Conservation (phyloP, 1,284 basidiomycete genomes). For the Chalciporus sp. region DNA sequence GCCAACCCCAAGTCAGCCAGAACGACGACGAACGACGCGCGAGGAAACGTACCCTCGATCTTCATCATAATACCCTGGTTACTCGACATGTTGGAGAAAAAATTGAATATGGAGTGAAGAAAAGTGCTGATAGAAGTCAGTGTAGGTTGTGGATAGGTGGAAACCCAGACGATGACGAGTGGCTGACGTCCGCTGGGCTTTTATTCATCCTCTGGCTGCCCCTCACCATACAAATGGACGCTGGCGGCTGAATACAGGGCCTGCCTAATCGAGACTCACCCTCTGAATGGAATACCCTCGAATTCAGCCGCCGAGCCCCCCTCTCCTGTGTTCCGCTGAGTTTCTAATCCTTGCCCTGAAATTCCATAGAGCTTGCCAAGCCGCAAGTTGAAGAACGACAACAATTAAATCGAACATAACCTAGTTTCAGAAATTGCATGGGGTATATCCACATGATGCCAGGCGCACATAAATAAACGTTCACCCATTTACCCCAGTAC, state of each 20-base stretch:
- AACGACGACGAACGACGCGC: too few species aligned
- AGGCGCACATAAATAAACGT: constrained; percentile 3
- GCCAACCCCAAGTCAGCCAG: neutral
- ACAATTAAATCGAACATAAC: neutral
- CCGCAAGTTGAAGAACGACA: neutral
- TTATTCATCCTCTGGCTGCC: constrained; percentile 18
- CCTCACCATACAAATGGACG: constrained; percentile 14
- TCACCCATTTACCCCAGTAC: neutral
- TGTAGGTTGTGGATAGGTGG: neutral
- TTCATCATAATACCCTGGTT: neutral
- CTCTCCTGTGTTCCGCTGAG: constrained; percentile 2
- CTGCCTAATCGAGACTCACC: constrained; percentile 8
- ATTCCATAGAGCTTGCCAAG: neutral
- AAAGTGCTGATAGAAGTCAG: neutral
- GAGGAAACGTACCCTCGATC: constrained; percentile 13
- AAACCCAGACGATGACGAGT: neutral
- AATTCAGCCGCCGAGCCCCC: constrained; percentile 20
- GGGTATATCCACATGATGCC: constrained; percentile 16
- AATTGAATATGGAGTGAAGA: constrained; percentile 2
- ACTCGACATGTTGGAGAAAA: constrained; percentile 16
- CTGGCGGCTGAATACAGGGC: constrained; percentile 6
- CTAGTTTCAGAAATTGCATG: neutral
- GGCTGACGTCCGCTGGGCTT: neutral
- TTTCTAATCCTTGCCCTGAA: neutral
- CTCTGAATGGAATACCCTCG: neutral